phyloP scores from a whole-genome alignment of 345 rosid species.

The Citrus mangshanensis region DNA sequence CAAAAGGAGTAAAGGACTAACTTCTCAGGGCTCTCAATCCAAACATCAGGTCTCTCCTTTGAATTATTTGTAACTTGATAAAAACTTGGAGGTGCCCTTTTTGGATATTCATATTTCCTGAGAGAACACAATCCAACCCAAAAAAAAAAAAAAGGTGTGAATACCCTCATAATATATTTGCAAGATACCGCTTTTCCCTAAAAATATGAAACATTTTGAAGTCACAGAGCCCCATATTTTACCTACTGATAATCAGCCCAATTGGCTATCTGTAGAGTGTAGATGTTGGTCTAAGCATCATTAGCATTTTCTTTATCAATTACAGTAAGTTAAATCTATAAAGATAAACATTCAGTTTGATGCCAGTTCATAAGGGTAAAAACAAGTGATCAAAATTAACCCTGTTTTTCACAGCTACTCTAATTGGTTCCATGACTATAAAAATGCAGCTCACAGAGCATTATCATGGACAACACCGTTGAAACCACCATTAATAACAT shows the following conservation, averaged over 20 bases:
- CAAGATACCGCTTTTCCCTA: neutral
- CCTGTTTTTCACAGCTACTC: conserved; percentile 3
- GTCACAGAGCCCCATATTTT: neutral
- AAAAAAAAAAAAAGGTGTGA: neutral
- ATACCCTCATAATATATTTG: too few relatives aligned
- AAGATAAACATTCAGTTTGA: neutral
- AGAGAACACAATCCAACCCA: conserved; percentile 9
- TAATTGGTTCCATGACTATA: conserved; percentile 2
- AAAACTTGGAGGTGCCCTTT: conserved; percentile 76
- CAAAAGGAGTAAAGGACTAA: conserved; percentile 44
- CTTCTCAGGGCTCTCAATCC: conserved; percentile 98
- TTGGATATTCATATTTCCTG: conserved; percentile 87
- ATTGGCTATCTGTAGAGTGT: neutral
- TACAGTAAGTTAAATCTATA: neutral
- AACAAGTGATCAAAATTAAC: neutral
- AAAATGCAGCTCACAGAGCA: neutral
- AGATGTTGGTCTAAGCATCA: neutral
- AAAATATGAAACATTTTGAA: neutral
- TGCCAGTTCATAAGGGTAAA: neutral
- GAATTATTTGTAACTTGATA: conserved; percentile 85
- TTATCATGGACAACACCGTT: neutral
- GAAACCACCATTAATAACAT: conserved; percentile 5
- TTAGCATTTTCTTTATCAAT: neutral
- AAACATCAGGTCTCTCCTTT: conserved; percentile 96
- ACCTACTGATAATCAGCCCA: neutral